These are phyloP conservation scores for Mucuna pruriens DNA, from an alignment of 306 rosid species.

Conservation along the genomic window DNA sequence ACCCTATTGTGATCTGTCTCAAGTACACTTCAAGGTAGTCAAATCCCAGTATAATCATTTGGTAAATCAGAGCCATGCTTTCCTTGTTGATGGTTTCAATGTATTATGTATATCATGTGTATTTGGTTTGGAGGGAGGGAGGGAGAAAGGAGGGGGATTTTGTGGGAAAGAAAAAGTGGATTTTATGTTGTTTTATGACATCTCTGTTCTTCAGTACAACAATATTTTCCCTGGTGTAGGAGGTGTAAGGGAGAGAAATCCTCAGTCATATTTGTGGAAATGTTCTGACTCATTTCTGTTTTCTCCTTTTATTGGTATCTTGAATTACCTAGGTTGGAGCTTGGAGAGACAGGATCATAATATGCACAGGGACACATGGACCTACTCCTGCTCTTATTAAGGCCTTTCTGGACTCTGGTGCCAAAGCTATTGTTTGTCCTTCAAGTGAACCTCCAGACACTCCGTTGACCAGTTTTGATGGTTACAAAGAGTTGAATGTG, in stretches of 20 bases:
- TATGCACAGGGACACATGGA: slow-evolving; percentile 87
- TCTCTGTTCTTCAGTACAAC: slow-evolving; percentile 16
- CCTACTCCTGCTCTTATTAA: slow-evolving; percentile 73
- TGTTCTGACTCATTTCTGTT: slow-evolving; percentile 30
- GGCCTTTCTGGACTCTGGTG: slow-evolving; percentile 85
- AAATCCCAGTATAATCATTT: not conserved
- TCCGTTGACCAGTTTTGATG: slow-evolving; percentile 56
- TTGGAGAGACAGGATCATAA: slow-evolving; percentile 95
- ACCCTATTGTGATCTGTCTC: not conserved
- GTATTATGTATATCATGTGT: not conserved
- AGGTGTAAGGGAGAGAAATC: not conserved
- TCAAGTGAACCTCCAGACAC: slow-evolving; percentile 79
- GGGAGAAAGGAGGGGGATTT: not conserved
- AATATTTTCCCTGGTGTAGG: slow-evolving; percentile 4
- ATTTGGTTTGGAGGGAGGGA: too few species aligned
- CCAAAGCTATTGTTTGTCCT: slow-evolving; percentile 90
- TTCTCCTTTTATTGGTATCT: slow-evolving; percentile 32
- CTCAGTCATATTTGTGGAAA: slow-evolving; percentile 10
- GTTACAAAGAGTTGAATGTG: slow-evolving; percentile 59
- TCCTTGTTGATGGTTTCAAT: slow-evolving; percentile 14
- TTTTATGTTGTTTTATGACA: slow-evolving; percentile 19
- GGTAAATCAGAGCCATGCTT: slow-evolving; percentile 8
- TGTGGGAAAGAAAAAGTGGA: not conserved
- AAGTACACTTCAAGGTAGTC: not conserved
- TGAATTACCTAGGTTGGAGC: slow-evolving; percentile 84